Base-by-base conservation (phyloP, 805 yeast species). In the Sugiyamaella americana region DNA sequence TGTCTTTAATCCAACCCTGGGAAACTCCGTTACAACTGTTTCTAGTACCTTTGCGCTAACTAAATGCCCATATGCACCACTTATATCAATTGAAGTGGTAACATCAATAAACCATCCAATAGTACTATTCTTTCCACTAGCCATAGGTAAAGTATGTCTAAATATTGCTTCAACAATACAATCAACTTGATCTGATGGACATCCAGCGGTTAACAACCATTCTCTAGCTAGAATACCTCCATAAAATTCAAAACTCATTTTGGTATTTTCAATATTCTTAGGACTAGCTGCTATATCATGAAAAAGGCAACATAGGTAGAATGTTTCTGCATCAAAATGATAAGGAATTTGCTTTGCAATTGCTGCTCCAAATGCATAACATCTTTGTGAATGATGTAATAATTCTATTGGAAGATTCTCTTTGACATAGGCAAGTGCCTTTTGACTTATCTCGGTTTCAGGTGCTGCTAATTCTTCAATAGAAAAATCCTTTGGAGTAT, bases 251-350 rank as follows among this genome's bases (percentile, higher is more conserved):
- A 54, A 54, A 26, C 48, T 40, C 53, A 54, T 48, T 26, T 42
- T 44, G 11, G 58, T 54, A 3, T 47, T 52, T n/a, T 30, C 26
- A 5, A 50, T 40, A 21, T 47, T 41, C 44, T 51, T 46, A 16
- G 44, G 50, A 8, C 51, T 50, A 3, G 57, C 48, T 21, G 46
- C 58, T 32, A 54, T 53, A 40, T 53, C 56, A 20, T 54, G 58
- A 13, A 53, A 40, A 8, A 53, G 45, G 17, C 51, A 42, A 19
- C 55, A 36, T 13, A 51, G 43, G 19, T 43, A 49, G 47, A 44
- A 43, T 5, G 49, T 46, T 34, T 50, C 56, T 20, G 39, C 29
- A 34, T 49, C 49, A 22, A 21, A 16, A 3, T 46, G 51, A 38
- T 46, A 40, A 17, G 44, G 46, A 26, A 51, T 50, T 20, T 49